Conservation (phyloP, 2,329 filamentous ascomycete genomes). For the Periconia sp. region DNA sequence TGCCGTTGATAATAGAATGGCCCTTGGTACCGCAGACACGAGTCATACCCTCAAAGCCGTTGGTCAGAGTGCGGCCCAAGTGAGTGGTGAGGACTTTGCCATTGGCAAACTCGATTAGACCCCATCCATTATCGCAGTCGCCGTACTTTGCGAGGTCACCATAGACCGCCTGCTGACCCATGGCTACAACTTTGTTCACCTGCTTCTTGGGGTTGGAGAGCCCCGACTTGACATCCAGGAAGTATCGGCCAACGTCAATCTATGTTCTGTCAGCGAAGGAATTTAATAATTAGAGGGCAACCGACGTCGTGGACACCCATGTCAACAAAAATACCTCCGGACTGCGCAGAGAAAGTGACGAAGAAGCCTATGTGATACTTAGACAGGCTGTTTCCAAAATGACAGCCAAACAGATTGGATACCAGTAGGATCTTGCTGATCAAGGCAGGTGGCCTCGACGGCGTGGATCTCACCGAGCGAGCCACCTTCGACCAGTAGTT, state of each 20-base stretch:
- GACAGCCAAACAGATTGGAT: too few species aligned
- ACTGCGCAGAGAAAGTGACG: too few species aligned
- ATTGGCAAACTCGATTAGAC: slow-evolving; percentile 12
- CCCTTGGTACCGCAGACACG: slow-evolving; percentile 6
- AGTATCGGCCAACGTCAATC: slow-evolving; percentile 9
- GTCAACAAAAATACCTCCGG: too few species aligned
- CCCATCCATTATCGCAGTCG: slow-evolving; percentile 12
- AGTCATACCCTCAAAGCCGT: slow-evolving; percentile 4
- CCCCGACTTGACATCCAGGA: slow-evolving; percentile 4
- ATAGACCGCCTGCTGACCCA: slow-evolving; percentile 11
- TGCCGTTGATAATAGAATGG: slow-evolving; percentile 5
- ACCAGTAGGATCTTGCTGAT: too few species aligned
- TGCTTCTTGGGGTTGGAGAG: slow-evolving; percentile 10
- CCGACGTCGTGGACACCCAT: too few species aligned
- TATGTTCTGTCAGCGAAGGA: neutral
- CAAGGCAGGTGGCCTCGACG: too few species aligned
- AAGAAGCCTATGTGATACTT: too few species aligned
- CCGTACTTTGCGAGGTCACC: slow-evolving; percentile 7
- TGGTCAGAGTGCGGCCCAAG: slow-evolving; percentile 7
- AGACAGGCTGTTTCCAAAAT: too few species aligned
- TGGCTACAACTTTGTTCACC: slow-evolving; percentile 10
- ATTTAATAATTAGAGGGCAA: too few species aligned
- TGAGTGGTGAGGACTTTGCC: slow-evolving; percentile 11
- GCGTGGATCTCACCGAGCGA: too few species aligned
- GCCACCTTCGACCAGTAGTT: too few species aligned